phyloP scores from a whole-genome alignment of 2,329 filamentous ascomycete species.

The Cercospora sp. region DNA sequence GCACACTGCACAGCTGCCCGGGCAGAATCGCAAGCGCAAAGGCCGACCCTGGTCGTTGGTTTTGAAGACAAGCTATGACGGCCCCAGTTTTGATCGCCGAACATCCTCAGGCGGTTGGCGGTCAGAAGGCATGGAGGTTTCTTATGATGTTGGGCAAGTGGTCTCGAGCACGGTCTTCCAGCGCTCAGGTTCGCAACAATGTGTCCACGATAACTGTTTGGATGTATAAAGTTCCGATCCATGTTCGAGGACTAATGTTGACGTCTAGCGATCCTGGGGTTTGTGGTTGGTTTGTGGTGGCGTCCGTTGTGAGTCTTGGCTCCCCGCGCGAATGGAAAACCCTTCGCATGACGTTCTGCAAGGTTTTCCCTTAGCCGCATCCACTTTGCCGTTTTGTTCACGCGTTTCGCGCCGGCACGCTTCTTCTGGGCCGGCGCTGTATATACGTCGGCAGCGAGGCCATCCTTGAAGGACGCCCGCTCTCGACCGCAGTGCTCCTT shows the following conservation, averaged over 20 bases:
- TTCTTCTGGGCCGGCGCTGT: neutral
- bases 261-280: neutral
- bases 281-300: neutral
- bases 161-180: neutral
- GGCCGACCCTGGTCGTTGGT: neutral
- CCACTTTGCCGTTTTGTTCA: neutral
- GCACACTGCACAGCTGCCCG: neutral
- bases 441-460: conserved; percentile 1
- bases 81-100: neutral
- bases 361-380: neutral
- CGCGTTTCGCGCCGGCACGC: neutral
- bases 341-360: neutral
- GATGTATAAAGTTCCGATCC: neutral
- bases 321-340: neutral
- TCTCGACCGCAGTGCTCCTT: neutral
- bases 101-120: neutral
- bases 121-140: neutral
- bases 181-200: neutral
- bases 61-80: neutral
- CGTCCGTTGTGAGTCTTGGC: neutral
- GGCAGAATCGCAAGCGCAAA: neutral
- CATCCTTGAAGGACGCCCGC: neutral
- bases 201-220: neutral
- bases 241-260: neutral
- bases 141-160: neutral